Conservation (phyloP, 768 basidiomycete species). For the Tubosaeta brunneosetosa region DNA sequence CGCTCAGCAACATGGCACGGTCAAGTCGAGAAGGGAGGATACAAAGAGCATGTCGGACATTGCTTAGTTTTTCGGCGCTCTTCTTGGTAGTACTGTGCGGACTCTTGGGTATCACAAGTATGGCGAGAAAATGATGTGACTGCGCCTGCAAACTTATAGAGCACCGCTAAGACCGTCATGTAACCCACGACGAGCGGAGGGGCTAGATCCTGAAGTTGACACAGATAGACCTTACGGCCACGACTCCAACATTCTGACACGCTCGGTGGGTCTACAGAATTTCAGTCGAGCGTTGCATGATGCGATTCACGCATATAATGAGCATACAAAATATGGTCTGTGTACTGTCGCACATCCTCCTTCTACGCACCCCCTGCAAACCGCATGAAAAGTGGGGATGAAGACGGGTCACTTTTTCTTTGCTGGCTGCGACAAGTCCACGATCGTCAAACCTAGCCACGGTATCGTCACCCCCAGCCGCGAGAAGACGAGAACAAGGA, state of each 20-base stretch:
- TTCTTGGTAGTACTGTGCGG: conserved; percentile 19
- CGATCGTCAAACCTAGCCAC: conserved; percentile 59
- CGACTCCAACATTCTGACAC: neutral
- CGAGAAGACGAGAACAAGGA: neutral
- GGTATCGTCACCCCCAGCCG: neutral
- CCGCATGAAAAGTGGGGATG: neutral
- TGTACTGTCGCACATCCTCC: conserved; percentile 5
- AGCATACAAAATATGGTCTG: conserved; percentile 18
- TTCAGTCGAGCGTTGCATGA: conserved; percentile 11
- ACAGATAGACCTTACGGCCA: no score
- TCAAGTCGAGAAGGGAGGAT: conserved; percentile 4
- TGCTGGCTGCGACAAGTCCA: conserved; percentile 55
- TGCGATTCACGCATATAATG: conserved; percentile 15
- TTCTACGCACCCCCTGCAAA: neutral
- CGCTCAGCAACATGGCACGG: conserved; percentile 2
- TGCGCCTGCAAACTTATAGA: neutral
- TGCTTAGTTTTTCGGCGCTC: conserved; percentile 19
- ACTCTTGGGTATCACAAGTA: conserved; percentile 16
- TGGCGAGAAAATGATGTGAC: conserved; percentile 14
- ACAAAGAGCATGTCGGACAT: conserved; percentile 12
- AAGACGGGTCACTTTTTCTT: conserved; percentile 64
- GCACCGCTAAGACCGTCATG: neutral
- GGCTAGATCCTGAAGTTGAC: neutral
- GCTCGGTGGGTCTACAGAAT: neutral
- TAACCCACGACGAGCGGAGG: neutral